Evolutionary conservation across 441 rosid genomes (phyloP).

Genomic region (Hura crepitans): DNA sequence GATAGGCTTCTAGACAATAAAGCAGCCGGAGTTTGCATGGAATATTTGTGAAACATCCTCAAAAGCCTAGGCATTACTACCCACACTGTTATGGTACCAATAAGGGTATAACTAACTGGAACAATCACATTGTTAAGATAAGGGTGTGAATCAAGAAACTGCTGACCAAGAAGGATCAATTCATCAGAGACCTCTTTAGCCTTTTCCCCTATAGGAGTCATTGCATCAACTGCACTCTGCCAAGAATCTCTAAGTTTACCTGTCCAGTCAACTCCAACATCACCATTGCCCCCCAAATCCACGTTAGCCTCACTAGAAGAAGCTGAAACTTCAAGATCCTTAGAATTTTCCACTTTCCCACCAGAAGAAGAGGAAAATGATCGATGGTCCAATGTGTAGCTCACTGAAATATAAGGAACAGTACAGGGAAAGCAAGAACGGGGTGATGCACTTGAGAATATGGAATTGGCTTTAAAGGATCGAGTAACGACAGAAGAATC

Average conservation of each 20-base stretch:
- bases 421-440: constrained; percentile 19
- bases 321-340: constrained; percentile 31
- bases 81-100: constrained; percentile 71
- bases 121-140: constrained; percentile 55
- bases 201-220: constrained; percentile 44
- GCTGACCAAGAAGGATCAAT: constrained; percentile 54
- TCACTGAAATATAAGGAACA: constrained; percentile 31
- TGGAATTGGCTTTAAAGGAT: constrained; percentile 11
- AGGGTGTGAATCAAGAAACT: constrained; percentile 56
- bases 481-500: constrained; percentile 9
- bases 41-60: constrained; percentile 64
- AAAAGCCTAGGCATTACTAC: constrained; percentile 72
- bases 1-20: constrained; percentile 40
- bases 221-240: constrained; percentile 38
- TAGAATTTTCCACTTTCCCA: constrained; percentile 37
- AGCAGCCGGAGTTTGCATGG: constrained; percentile 46
- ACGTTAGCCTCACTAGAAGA: constrained; percentile 34
- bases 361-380: constrained; percentile 46
- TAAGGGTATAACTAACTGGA: constrained; percentile 56
- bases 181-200: constrained; percentile 52
- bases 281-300: constrained; percentile 28
- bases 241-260: constrained; percentile 56
- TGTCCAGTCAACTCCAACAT: constrained; percentile 43
- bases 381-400: constrained; percentile 26
- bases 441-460: constrained; percentile 22